A percentile compares a stretch with the other conserved stretches of the same genome.
Evolutionary conservation across 176 grass and related monocot species (phyloP).

Genomic region (Rhynchospora pubera): DNA sequence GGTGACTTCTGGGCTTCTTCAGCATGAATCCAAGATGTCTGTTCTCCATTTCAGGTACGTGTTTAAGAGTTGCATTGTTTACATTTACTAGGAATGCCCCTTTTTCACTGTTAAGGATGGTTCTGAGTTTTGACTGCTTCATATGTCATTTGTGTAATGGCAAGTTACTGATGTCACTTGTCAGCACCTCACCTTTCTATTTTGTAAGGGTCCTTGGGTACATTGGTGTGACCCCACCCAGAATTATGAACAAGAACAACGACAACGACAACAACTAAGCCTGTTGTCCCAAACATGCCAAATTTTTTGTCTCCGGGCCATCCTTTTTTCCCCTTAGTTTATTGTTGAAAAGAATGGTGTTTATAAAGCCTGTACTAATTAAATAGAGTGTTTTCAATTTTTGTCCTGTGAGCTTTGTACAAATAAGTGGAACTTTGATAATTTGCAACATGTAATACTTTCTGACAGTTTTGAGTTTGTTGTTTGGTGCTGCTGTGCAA

Average conservation of each 20-base stretch:
- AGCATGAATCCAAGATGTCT: slow-evolving; percentile 94
- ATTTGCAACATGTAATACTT: neutral
- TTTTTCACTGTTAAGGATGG: neutral
- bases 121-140: neutral
- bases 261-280: too few relatives aligned
- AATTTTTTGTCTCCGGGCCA: neutral
- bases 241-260: neutral
- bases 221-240: neutral
- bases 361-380: neutral
- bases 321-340: neutral
- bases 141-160: neutral
- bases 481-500: neutral
- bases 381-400: neutral
- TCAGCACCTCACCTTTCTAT: neutral
- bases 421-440: neutral
- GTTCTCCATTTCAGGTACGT: slow-evolving; percentile 91
- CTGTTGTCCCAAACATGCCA: neutral
- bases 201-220: neutral
- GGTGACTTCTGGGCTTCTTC: slow-evolving; percentile 55
- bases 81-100: neutral
- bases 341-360: neutral
- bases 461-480: neutral
- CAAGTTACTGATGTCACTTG: neutral
- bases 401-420: neutral
- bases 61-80: slow-evolving; percentile 12